A percentile compares a stretch with the other conserved stretches of the same genome.
Evolutionary conservation across 768 basidiomycete genomes (phyloP).

Genomic region (Termitomyces sp.): DNA sequence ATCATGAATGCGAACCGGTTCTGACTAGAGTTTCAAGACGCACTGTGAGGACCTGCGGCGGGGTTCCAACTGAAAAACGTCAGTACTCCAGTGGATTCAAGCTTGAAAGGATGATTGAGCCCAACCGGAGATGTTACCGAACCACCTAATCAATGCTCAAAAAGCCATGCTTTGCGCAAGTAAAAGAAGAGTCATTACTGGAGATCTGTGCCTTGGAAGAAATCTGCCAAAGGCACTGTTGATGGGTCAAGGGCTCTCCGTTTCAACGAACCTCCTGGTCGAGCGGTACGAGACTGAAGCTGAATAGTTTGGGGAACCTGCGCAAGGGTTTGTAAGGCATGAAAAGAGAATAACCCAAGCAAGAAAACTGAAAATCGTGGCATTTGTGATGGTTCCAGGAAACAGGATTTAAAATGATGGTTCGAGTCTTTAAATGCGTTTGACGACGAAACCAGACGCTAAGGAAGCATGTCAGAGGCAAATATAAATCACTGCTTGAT

Average conservation of each 20-base stretch:
- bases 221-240: constrained; percentile 42
- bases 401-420: not conserved
- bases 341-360: constrained; percentile 1
- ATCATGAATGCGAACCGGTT: not conserved
- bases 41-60: constrained; percentile 40
- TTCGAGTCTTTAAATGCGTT: not conserved
- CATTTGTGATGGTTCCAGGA: not conserved
- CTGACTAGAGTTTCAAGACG: constrained; percentile 3
- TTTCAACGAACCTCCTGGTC: constrained; percentile 16
- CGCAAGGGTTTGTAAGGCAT: not conserved
- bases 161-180: constrained; percentile 1
- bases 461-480: not conserved
- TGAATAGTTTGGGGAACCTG: constrained; percentile 21
- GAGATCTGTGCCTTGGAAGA: constrained; percentile 52
- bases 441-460: not conserved
- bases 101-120: not conserved
- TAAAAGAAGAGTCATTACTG: constrained; percentile 32
- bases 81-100: not conserved
- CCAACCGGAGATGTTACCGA: constrained; percentile 42
- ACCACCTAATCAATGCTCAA: constrained; percentile 32
- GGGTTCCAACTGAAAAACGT: constrained; percentile 38
- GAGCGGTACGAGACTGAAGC: constrained; percentile 8
- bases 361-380: not conserved
- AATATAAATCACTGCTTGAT: not conserved
- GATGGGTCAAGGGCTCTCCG: constrained; percentile 31